phyloP scores from a whole-genome alignment of 129 eudicot genomes.

The Kitagawia praeruptora region DNA sequence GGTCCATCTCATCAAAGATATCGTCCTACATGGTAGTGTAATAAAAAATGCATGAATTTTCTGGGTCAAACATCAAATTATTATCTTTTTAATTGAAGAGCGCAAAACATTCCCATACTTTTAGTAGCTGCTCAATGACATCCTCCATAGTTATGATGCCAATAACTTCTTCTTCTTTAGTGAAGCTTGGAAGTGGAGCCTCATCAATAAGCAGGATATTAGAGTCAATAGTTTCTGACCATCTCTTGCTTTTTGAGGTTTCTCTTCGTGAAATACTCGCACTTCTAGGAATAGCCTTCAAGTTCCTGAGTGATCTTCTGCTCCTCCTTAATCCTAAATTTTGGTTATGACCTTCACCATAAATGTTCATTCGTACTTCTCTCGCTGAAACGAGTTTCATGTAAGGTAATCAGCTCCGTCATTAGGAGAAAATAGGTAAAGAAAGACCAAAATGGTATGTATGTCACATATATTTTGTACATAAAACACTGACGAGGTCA shows the following conservation, averaged over 20 bases:
- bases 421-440: not conserved
- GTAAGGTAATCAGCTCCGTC: not conserved
- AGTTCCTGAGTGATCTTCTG: constrained; percentile 33
- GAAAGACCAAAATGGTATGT: not conserved
- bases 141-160: constrained; percentile 78
- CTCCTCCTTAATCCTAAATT: constrained; percentile 29
- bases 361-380: constrained; percentile 44
- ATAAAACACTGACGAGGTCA: not conserved
- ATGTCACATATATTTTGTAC: not conserved
- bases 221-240: constrained; percentile 43
- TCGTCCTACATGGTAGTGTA: constrained; percentile 4
- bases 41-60: not conserved
- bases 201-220: constrained; percentile 37
- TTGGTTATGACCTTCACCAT: constrained; percentile 28
- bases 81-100: not conserved
- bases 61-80: not conserved
- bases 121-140: constrained; percentile 50
- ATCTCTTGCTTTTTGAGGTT: constrained; percentile 46
- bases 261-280: constrained; percentile 28
- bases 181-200: constrained; percentile 33
- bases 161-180: constrained; percentile 51
- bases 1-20: constrained; percentile 16
- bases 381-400: not conserved
- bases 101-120: constrained; percentile 20
- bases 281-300: constrained; percentile 31